These are phyloP conservation scores for Boletus reticulatus DNA, from an alignment of 768 basidiomycete genomes.

Conservation along the genomic window DNA sequence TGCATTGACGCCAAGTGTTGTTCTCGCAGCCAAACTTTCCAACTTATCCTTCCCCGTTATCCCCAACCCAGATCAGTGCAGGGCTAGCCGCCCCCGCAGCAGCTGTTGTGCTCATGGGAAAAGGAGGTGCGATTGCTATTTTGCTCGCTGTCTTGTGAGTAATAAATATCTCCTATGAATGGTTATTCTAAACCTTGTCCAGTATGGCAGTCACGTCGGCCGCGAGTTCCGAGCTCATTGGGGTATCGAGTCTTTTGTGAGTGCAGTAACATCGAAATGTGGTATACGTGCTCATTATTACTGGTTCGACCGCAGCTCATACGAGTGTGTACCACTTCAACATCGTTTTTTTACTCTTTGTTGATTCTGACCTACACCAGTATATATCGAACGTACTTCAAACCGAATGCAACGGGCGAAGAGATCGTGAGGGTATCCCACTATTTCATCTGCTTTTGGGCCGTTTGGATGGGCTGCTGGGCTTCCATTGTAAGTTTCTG, in stretches of 20 bases:
- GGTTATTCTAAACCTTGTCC: not conserved
- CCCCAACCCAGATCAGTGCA: slow-evolving; percentile 37
- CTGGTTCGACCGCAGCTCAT: slow-evolving; percentile 33
- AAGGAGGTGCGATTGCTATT: slow-evolving; percentile 42
- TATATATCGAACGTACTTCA: slow-evolving; percentile 39
- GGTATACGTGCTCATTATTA: not conserved
- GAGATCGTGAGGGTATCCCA: slow-evolving; percentile 42
- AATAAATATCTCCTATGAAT: not conserved
- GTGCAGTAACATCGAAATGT: slow-evolving; percentile 10
- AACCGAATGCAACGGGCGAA: slow-evolving; percentile 34
- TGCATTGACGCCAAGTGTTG: not conserved
- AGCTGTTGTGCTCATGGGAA: slow-evolving; percentile 45
- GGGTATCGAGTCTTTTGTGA: slow-evolving; percentile 43
- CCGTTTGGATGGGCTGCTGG: slow-evolving; percentile 44
- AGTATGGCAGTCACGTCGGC: slow-evolving; percentile 50
- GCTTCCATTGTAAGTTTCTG: slow-evolving; percentile 33
- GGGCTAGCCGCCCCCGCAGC: slow-evolving; percentile 48
- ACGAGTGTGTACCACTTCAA: slow-evolving; percentile 35
- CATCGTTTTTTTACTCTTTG: not conserved
- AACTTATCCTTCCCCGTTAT: slow-evolving; percentile 42
- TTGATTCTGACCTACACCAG: slow-evolving; percentile 10
- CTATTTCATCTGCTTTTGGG: slow-evolving; percentile 42
- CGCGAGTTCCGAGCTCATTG: slow-evolving; percentile 45
- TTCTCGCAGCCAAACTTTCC: slow-evolving; percentile 46
- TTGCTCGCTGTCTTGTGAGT: slow-evolving; percentile 40